Base-by-base conservation (phyloP, 140 eudicot genomes). In the Stevia rebaudiana region DNA sequence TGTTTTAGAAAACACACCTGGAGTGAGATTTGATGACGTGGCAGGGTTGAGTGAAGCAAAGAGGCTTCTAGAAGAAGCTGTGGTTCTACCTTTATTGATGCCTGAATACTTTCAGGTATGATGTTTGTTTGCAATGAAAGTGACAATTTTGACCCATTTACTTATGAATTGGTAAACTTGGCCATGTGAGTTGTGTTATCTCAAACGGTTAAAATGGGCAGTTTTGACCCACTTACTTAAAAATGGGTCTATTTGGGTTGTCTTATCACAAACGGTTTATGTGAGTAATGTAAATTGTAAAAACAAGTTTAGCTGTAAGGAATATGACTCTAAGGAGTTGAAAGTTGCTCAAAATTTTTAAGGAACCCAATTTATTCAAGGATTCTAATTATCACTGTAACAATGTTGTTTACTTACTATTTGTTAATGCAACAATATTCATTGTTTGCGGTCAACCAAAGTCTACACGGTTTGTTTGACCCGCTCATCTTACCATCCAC, bases 51-150 rank as follows among this genome's bases (percentile, higher is more conserved):
- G 65, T 63, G 99, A 92, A 86, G 99, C 99, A 68, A 92, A 92
- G 81, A 79, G 99, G 70, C 97, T 92, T 73, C 78, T 88, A 39
- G 99, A 92, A 69, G 99, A 92, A 85, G 99, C 97, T 76, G 97
- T 92, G 67, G 99, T 92, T 74, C 94, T 92, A 69, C 99, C 99
- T 43, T 72, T 92, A 53, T 81, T 88, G 86, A 92, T 92, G 99
- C 99, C 99, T 35, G 99, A 92, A n/a, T 92, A 88, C 75, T 92
- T 92, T 74, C 99, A 92, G 99, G 99, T 92, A 78, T 44, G 48
- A 35, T 15, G 69, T 40, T 67, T 22, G 24, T 59, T 2, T 54
- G 51, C 50, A 65, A 16, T 8, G 33, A 18, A 30, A 57, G 63
- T 3, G 1, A 0, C 43, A 31, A 3, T 57, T 33, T 25, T 54